Conservation (phyloP, 176 grass and related monocot genomes). For the Guadua angustifolia region DNA sequence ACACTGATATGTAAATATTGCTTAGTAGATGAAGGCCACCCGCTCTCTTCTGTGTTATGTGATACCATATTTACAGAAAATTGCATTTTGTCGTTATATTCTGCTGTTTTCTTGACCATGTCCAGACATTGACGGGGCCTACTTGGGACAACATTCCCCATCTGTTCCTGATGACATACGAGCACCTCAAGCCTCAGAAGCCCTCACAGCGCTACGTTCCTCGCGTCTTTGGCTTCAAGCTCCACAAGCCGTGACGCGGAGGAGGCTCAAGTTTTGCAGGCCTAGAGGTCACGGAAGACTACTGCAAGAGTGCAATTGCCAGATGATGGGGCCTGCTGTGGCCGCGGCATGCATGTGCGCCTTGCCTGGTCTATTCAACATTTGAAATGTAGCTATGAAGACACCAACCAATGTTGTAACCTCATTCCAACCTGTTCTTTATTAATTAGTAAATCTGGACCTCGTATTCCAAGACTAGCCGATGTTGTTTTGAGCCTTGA, state of each 20-base stretch:
- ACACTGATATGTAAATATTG: background rate
- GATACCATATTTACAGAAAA: slow-evolving; percentile 5
- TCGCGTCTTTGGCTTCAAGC: slow-evolving; percentile 69
- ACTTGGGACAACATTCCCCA: slow-evolving; percentile 81
- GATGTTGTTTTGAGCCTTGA: background rate
- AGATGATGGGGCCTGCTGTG: background rate
- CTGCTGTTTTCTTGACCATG: slow-evolving; percentile 58
- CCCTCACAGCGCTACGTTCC: slow-evolving; percentile 56
- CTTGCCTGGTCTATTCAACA: slow-evolving; percentile 25
- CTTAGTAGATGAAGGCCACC: background rate
- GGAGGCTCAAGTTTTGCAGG: slow-evolving; percentile 2
- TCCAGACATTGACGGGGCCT: slow-evolving; percentile 68
- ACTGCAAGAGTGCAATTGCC: slow-evolving; percentile 11
- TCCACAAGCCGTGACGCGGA: slow-evolving; percentile 39
- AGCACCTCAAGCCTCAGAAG: slow-evolving; percentile 74
- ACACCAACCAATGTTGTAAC: slow-evolving; percentile 44
- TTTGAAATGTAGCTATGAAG: slow-evolving; percentile 52
- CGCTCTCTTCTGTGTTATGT: background rate
- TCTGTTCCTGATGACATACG: slow-evolving; percentile 71
- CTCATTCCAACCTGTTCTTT: slow-evolving; percentile 31
- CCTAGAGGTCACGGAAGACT: slow-evolving; percentile 19
- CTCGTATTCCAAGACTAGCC: background rate
- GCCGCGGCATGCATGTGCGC: slow-evolving; percentile 5
- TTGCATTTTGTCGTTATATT: slow-evolving; percentile 59
- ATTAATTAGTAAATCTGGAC: slow-evolving; percentile 38